Evolutionary conservation across 2,329 filamentous ascomycete species (phyloP), one percentile per base, ranked within the genome.

Genomic region (Trichoderma sp.): DNA sequence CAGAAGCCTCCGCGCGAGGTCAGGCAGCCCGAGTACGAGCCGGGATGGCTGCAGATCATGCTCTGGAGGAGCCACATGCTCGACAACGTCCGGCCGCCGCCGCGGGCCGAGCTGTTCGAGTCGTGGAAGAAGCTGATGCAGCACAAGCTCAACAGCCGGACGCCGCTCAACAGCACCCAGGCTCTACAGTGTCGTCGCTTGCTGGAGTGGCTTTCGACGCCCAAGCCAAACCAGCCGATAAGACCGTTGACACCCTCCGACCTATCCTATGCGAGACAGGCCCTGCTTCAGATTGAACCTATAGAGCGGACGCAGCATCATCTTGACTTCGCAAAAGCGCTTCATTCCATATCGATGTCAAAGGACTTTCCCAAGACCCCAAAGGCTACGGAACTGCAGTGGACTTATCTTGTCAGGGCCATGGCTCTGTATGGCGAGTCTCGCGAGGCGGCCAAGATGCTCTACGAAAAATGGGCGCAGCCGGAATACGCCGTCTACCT

Each of bases 1-100:
- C 74, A 81, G 68, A 86, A 87, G 70, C 78, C 85, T 3, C 83
- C 86, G 19, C 82, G 85, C 66, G 79, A 84, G 64, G 77, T 88
- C 50, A 88, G 87, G 74, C 81, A 86, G 24, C 81, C 88, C 58
- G 83, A 88, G 70, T 79, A 88, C 67, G 90, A 88, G 71, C 90
- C 86, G 0, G 93, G 92, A 61, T 85, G 93, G 72, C 86, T 87
- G 68, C 84, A 83, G 17, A 85, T 97, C 78, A 84, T 90, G 71
- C 84, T 90, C 66, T 84, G 92, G 74, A 80, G 85, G 60, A 85
- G 85, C 69, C 84, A 86, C 67, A 79, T 88, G 69, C 81, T 84
- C 59, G 83, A 90, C 64, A 82, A 85, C 59, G 80, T 88, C 43
- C 85, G 92, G 41, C 84, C 86, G 10, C 92, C 91, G 17, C 76